Percentiles rank a stretch among this genome's conserved stretches.
phyloP scores from a whole-genome alignment of 768 basidiomycete species.

The Gymnopilus dilepis region DNA sequence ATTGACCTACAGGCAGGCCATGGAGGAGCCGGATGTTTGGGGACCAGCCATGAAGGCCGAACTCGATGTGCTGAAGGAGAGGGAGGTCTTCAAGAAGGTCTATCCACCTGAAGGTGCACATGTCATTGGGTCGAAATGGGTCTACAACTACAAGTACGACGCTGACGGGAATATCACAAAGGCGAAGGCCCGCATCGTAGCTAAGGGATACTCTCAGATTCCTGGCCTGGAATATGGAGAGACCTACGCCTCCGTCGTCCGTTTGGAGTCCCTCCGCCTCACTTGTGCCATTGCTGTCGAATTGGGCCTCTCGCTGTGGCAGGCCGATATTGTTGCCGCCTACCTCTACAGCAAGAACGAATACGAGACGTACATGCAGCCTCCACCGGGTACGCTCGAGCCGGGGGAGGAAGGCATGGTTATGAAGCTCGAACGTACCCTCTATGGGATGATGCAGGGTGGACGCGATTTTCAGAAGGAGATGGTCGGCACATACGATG shows the following conservation, averaged over 20 bases:
- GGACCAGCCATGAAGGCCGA: conserved; percentile 7
- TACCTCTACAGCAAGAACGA: not conserved
- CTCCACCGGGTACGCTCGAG: not conserved
- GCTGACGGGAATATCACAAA: conserved; percentile 28
- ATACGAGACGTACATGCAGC: not conserved
- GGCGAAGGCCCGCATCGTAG: conserved; percentile 46
- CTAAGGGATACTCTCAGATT: conserved; percentile 43
- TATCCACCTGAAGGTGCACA: conserved; percentile 7
- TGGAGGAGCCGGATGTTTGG: conserved; percentile 1
- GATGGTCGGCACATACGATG: not conserved
- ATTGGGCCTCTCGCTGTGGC: not conserved
- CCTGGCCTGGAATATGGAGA: conserved; percentile 36
- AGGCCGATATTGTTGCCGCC: not conserved
- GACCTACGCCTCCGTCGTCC: conserved; percentile 14
- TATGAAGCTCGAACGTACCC: not conserved
- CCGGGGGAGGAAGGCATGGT: not conserved
- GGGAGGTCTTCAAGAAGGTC: conserved; percentile 8
- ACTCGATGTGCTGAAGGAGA: conserved; percentile 1
- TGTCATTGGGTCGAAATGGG: conserved; percentile 6
- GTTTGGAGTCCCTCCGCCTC: conserved; percentile 9
- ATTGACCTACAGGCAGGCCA: not conserved
- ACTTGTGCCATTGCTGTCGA: not conserved
- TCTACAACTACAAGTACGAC: conserved; percentile 31
- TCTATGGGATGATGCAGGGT: not conserved
- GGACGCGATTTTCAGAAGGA: not conserved